Evolutionary conservation across 1,284 basidiomycete genomes (phyloP).

Genomic region (Malassezia sympodialis): DNA sequence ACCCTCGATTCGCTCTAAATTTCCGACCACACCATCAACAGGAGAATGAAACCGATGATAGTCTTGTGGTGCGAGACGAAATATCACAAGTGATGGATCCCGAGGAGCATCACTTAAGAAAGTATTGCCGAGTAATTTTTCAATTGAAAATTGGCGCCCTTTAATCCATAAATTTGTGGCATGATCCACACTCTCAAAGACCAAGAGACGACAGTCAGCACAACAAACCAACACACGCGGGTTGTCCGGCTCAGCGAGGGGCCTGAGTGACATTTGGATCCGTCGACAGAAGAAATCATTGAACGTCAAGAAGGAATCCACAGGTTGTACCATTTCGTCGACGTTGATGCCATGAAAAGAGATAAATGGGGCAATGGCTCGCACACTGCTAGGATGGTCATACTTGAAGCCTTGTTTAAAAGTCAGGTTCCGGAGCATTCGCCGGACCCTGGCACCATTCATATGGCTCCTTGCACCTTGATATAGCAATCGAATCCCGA

Average conservation of each 20-base stretch:
- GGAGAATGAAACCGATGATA: slow-evolving; percentile 95
- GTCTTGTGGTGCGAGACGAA: slow-evolving; percentile 68
- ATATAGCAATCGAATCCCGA: slow-evolving; percentile 84
- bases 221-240: slow-evolving; percentile 68
- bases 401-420: slow-evolving; percentile 93
- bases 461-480: slow-evolving; percentile 79
- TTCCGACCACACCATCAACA: slow-evolving; percentile 61
- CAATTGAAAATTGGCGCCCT: slow-evolving; percentile 78
- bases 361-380: slow-evolving; percentile 77
- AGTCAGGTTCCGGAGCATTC: slow-evolving; percentile 74
- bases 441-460: slow-evolving; percentile 73
- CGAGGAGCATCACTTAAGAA: background rate
- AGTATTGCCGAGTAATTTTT: slow-evolving; percentile 64
- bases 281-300: slow-evolving; percentile 87
- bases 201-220: slow-evolving; percentile 90
- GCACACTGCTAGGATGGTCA: slow-evolving; percentile 69
- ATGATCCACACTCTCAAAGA: slow-evolving; percentile 70
- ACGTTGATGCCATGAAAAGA: slow-evolving; percentile 77
- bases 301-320: slow-evolving; percentile 75
- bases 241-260: slow-evolving; percentile 64
- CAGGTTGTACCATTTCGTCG: slow-evolving; percentile 69
- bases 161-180: slow-evolving; percentile 94
- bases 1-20: slow-evolving; percentile 52
- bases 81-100: slow-evolving; percentile 58
- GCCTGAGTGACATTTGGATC: slow-evolving; percentile 71